A percentile compares a stretch with the other conserved stretches of the same genome.
Evolutionary conservation across 805 yeast genomes (phyloP).

Genomic region (Novakomyces olei): DNA sequence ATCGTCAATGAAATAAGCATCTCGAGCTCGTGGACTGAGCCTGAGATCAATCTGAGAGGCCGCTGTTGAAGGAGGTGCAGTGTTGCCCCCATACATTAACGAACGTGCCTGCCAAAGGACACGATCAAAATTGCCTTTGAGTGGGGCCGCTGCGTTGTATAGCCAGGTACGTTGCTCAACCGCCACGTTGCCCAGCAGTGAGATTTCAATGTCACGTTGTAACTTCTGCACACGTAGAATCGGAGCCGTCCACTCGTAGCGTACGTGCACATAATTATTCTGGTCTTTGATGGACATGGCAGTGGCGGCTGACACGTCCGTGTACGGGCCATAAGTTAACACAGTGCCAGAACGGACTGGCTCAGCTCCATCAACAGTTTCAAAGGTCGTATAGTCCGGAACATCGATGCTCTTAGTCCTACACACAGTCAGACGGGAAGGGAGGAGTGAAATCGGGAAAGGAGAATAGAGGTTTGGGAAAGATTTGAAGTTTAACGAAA

Average conservation of each 20-base stretch:
- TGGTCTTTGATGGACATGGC: slow-evolving; percentile 15
- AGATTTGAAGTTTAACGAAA: no score
- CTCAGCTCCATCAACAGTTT: slow-evolving; percentile 20
- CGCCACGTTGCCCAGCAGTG: slow-evolving; percentile 55
- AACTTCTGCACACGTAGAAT: slow-evolving; percentile 36
- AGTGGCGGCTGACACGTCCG: no score
- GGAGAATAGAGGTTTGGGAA: no score
- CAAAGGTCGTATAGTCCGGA: no score
- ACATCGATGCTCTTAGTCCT: no score
- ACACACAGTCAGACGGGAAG: no score
- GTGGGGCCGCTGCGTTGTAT: slow-evolving; percentile 47
- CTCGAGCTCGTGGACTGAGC: slow-evolving; percentile 30
- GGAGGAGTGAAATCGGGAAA: no score
- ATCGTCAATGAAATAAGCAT: slow-evolving; percentile 61
- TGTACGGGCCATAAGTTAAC: slow-evolving; percentile 35
- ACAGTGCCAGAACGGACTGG: slow-evolving; percentile 12
- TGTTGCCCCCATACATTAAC: slow-evolving; percentile 8
- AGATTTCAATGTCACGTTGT: slow-evolving; percentile 31
- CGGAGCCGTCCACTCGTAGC: slow-evolving; percentile 46
- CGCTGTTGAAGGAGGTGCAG: slow-evolving; percentile 32
- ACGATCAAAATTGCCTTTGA: slow-evolving; percentile 44
- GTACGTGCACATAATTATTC: slow-evolving; percentile 27
- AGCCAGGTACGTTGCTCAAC: slow-evolving; percentile 74
- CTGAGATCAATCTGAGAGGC: slow-evolving; percentile 20
- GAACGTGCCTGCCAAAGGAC: slow-evolving; percentile 48